Conservation (phyloP, 306 rosid species). For the Sphenostylis stenocarpa region DNA sequence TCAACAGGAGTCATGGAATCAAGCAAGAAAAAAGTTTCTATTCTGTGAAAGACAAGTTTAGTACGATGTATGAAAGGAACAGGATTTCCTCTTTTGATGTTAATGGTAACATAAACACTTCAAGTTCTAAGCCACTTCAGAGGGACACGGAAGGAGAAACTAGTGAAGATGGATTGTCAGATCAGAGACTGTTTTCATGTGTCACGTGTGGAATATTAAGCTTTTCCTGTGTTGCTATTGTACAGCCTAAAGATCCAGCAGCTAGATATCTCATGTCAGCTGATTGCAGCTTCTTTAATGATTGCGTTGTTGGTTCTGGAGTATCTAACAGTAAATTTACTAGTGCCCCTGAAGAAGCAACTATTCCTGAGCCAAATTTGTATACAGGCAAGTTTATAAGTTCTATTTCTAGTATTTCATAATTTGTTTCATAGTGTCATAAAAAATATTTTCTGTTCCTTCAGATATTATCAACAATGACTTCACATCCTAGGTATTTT, state of each 20-base stretch:
- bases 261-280: constrained; percentile 92
- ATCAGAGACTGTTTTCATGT: constrained; percentile 91
- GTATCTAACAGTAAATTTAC: constrained; percentile 44
- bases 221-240: constrained; percentile 90
- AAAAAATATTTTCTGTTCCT: constrained; percentile 9
- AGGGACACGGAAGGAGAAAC: constrained; percentile 44
- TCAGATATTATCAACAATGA: constrained; percentile 26
- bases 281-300: constrained; percentile 84
- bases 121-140: constrained; percentile 50
- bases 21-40: constrained; percentile 51
- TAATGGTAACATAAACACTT: constrained; percentile 39
- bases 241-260: constrained; percentile 87
- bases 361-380: constrained; percentile 41
- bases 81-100: constrained; percentile 46
- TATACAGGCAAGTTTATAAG: constrained; percentile 54
- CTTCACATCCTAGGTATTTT: constrained; percentile 12
- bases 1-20: constrained; percentile 51
- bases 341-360: constrained; percentile 39
- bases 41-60: constrained; percentile 61
- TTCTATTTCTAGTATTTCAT: constrained; percentile 20
- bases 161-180: constrained; percentile 65
- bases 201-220: constrained; percentile 94
- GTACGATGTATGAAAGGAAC: constrained; percentile 51
- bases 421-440: constrained; percentile 28
- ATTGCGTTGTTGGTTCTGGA: constrained; percentile 80